phyloP scores from a whole-genome alignment of 805 yeast genomes.

The Lachancea sp. region DNA sequence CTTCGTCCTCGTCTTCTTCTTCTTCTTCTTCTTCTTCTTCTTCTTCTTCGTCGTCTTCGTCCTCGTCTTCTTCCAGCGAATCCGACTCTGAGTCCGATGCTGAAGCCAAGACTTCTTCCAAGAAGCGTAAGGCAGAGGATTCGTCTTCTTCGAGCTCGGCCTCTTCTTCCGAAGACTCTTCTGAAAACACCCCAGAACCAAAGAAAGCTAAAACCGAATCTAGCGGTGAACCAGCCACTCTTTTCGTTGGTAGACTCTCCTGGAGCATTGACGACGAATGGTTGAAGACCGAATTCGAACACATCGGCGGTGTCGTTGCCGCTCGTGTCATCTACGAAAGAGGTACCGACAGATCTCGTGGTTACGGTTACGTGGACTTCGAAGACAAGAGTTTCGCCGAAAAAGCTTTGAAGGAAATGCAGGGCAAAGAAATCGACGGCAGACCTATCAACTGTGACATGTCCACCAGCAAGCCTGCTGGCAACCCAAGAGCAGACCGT shows the following conservation, averaged over 20 bases:
- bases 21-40: slow-evolving; percentile 10
- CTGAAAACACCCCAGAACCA: slow-evolving; percentile 35
- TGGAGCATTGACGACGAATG: slow-evolving; percentile 96
- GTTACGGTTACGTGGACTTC: slow-evolving; percentile 97
- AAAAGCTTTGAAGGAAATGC: slow-evolving; percentile 76
- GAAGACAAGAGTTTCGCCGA: slow-evolving; percentile 71
- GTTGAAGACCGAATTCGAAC: slow-evolving; percentile 82
- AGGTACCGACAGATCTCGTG: slow-evolving; percentile 88
- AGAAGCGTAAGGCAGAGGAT: slow-evolving; percentile 35
- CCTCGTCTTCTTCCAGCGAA: slow-evolving; percentile 24
- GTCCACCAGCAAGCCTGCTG: slow-evolving; percentile 75
- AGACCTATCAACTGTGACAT: slow-evolving; percentile 91
- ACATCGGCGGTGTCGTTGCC: slow-evolving; percentile 68
- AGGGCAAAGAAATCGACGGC: slow-evolving; percentile 94
- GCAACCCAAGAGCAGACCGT: slow-evolving; percentile 59
- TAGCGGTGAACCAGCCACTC: slow-evolving; percentile 67
- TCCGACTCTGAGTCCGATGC: slow-evolving; percentile 12
- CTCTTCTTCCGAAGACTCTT: slow-evolving; percentile 16
- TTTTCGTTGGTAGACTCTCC: slow-evolving; percentile 94
- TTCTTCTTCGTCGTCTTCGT: slow-evolving; percentile 7
- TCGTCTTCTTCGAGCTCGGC: too few species aligned
- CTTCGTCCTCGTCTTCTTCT: slow-evolving; percentile 12
- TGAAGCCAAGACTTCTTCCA: slow-evolving; percentile 28
- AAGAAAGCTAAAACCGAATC: slow-evolving; percentile 47
- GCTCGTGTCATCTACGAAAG: slow-evolving; percentile 95